phyloP scores from a whole-genome alignment of 495 filamentous ascomycete genomes.

The Arthonia radiata region DNA sequence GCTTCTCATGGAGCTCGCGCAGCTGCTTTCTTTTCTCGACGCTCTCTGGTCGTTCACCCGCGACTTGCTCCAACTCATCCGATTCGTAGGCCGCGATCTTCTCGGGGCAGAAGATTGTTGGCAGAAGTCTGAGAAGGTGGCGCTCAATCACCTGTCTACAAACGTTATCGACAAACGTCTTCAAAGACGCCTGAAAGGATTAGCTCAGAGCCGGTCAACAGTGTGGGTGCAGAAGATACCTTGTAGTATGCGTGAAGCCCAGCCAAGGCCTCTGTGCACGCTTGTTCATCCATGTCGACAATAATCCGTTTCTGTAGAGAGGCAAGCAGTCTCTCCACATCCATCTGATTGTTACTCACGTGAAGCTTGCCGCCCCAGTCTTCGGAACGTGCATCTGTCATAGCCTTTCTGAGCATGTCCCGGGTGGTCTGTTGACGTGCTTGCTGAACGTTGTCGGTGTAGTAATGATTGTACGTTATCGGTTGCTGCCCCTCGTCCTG shows the following conservation, averaged over 20 bases:
- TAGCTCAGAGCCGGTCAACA: too few relatives aligned
- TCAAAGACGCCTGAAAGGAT: too few relatives aligned
- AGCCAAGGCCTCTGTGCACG: constrained; percentile 14
- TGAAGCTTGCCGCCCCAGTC: constrained; percentile 5
- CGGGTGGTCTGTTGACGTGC: constrained; percentile 1
- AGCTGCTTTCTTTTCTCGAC: constrained; percentile 2
- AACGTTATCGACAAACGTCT: too few relatives aligned
- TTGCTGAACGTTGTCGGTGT: constrained; percentile 24
- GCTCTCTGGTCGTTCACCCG: constrained; percentile 1
- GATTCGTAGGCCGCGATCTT: constrained; percentile 1
- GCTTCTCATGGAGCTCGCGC: too few relatives aligned
- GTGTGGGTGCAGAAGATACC: constrained; percentile 8
- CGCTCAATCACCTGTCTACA: constrained; percentile 16
- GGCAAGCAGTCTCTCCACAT: constrained; percentile 1
- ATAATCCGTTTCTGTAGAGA: constrained; percentile 3
- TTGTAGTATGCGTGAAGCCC: constrained; percentile 15
- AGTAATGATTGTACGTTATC: constrained; percentile 27
- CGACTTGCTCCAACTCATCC: constrained; percentile 4
- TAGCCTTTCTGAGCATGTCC: constrained; percentile 7
- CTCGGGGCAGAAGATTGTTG: constrained; percentile 13
- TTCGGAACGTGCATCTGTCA: constrained; percentile 10
- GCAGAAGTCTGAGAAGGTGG: constrained; percentile 12
- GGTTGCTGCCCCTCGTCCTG: constrained; percentile 23
- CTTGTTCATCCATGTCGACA: constrained; percentile 13
- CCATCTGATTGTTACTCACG: constrained; percentile 7